Base-by-base conservation (phyloP, 2,329 filamentous ascomycete species). In the Penicillium concentricum region DNA sequence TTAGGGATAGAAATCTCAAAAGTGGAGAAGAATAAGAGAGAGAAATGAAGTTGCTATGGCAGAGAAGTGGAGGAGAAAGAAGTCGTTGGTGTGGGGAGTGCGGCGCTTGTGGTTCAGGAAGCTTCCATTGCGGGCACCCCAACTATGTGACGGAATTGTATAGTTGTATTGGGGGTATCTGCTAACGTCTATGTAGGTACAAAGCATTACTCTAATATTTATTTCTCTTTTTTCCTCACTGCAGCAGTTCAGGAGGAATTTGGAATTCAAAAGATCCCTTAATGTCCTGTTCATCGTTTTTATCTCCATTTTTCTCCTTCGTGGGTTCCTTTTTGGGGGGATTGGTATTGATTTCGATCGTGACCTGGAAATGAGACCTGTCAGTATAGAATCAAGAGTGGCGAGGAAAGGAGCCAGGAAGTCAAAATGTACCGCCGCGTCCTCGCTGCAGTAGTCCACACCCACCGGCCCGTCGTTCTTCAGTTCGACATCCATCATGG, bases 401-500 rank as follows among this genome's bases (percentile, higher is more conserved):
- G 57, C 55, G 65, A 56, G 63, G 60, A 61, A 59, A 61, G 59
- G 44, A 58, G 52, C 49, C 61, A 69, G 62, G 60, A 66, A 67
- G 70, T 68, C 65, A 68, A 64, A 70, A 67, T 76, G 70, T 82
- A 84, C 82, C 80, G 78, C 81, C 74, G 78, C 79, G 70, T 84
- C 81, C 66, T 80, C 74, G 76, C 79, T 84, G 74, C 75, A 75
- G 74, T 80, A 84, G 72, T 84, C 78, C 66, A 83, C 72, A 84
- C 84, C 79, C 83, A 87, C 85, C 78, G 85, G 85, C 69, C 85
- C 85, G 68, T 97, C 93, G 65, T 97, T 97, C 48, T 97, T 87
- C 30, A 97, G 77, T 47, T 90, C 89, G 57, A 99, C 93, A 70
- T 97, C 89, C 94, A 99, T 99, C 92, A 96, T 97, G 48, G 94